Conservation (phyloP, 2,329 filamentous ascomycete genomes). For the Penicillium italicum region DNA sequence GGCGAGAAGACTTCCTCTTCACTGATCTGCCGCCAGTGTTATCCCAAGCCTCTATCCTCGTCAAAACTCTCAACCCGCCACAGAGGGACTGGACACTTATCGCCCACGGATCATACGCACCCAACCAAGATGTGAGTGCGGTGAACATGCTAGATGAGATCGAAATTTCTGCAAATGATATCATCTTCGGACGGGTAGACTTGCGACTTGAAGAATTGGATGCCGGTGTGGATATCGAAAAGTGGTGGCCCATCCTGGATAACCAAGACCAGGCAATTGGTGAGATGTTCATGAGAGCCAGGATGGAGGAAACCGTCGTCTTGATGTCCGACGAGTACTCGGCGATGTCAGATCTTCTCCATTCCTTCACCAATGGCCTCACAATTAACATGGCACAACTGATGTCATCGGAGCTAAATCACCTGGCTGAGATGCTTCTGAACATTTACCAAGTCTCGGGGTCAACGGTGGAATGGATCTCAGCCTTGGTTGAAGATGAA, state of each 20-base stretch:
- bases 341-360: conserved; percentile 74
- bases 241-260: conserved; percentile 82
- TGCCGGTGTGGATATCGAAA: conserved; percentile 71
- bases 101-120: conserved; percentile 43
- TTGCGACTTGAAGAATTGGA: conserved; percentile 76
- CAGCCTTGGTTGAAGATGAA: conserved; percentile 89
- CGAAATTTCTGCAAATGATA: conserved; percentile 47
- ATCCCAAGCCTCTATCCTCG: conserved; percentile 45
- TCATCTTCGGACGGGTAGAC: conserved; percentile 62
- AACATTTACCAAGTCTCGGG: conserved; percentile 96
- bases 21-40: conserved; percentile 47
- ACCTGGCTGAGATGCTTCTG: conserved; percentile 78
- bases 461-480: conserved; percentile 81
- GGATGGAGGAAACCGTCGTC: conserved; percentile 84
- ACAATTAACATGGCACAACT: conserved; percentile 80
- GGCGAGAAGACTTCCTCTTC: conserved; percentile 49
- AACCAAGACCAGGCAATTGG: conserved; percentile 72
- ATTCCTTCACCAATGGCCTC: conserved; percentile 77
- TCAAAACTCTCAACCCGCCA: conserved; percentile 47
- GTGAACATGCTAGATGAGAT: conserved; percentile 44
- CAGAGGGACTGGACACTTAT: conserved; percentile 51
- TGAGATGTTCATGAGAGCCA: conserved; percentile 77
- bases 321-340: conserved; percentile 82
- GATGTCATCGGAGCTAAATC: conserved; percentile 71
- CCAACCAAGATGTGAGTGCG: conserved; percentile 41